These are phyloP conservation scores for Acorus gramineus DNA, from an alignment of 106 monocot genomes.

Conservation along the genomic window DNA sequence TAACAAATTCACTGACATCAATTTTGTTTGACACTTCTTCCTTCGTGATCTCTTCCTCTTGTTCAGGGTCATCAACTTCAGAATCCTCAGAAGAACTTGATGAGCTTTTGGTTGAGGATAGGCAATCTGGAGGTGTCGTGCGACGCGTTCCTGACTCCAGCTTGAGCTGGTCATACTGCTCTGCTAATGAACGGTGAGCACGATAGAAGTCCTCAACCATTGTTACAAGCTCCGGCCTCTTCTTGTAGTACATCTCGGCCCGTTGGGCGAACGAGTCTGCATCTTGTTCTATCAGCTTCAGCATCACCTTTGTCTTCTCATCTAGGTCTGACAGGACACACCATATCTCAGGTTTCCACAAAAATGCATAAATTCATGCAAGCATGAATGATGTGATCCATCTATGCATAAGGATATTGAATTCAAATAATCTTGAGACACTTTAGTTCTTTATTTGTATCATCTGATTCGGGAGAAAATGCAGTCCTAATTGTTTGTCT, in stretches of 20 bases:
- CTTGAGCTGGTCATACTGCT: neutral
- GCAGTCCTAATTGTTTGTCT: too few relatives aligned
- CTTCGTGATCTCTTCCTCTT: neutral
- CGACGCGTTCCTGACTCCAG: neutral
- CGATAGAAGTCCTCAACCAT: neutral
- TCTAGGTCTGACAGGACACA: neutral
- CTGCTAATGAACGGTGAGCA: neutral
- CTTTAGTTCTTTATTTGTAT: too few relatives aligned
- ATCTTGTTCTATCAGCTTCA: slow-evolving; percentile 1
- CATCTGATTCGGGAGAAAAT: too few relatives aligned
- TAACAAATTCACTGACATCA: neutral
- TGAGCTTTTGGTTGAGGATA: neutral
- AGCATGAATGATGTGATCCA: too few relatives aligned
- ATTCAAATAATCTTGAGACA: too few relatives aligned
- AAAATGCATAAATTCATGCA: too few relatives aligned
- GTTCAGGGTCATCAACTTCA: neutral
- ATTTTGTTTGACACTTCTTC: neutral
- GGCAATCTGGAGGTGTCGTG: neutral
- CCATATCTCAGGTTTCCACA: too few relatives aligned
- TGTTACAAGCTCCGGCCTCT: neutral
- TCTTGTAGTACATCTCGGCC: slow-evolving; percentile 9
- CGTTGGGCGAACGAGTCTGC: slow-evolving; percentile 5
- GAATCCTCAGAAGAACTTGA: neutral
- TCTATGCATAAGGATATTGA: too few relatives aligned
- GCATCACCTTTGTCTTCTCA: neutral